Percentiles rank a stretch among this genome's conserved stretches.
These are phyloP conservation scores for Adansonia rubrostipa DNA, from an alignment of 441 rosid species.

Conservation along the genomic window DNA sequence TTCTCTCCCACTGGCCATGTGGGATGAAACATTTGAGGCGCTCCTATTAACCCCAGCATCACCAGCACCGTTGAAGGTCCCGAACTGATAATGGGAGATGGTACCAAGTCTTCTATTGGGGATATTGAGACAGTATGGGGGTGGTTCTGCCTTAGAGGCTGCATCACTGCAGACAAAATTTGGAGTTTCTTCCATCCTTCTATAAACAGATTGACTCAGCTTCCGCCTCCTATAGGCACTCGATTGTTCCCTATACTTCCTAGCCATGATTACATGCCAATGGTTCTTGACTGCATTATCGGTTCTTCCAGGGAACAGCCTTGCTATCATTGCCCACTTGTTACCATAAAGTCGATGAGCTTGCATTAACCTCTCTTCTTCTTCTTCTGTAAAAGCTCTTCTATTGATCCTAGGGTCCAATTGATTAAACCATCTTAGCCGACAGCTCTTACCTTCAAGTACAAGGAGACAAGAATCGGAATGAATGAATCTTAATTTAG, in stretches of 20 bases:
- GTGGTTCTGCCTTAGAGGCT: conserved; percentile 26
- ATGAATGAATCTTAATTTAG: background rate
- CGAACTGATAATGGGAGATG: conserved; percentile 42
- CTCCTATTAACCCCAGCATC: conserved; percentile 32
- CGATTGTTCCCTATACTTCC: conserved; percentile 79
- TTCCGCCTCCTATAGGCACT: conserved; percentile 69
- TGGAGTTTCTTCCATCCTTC: conserved; percentile 43
- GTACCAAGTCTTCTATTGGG: conserved; percentile 30
- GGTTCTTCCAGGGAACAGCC: conserved; percentile 86
- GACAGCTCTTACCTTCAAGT: conserved; percentile 74
- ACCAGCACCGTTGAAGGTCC: conserved; percentile 36
- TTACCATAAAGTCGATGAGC: conserved; percentile 84
- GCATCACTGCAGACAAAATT: conserved; percentile 35
- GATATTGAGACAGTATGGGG: conserved; percentile 31
- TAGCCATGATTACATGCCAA: conserved; percentile 91
- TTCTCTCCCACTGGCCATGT: conserved; percentile 32
- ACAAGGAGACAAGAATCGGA: background rate
- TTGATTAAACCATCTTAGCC: conserved; percentile 90
- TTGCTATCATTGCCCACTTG: conserved; percentile 94
- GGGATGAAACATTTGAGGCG: conserved; percentile 23
- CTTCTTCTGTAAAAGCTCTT: conserved; percentile 78
- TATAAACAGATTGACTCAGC: conserved; percentile 43
- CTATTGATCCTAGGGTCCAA: conserved; percentile 84
- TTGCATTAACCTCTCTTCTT: conserved; percentile 83
- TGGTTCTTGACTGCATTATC: conserved; percentile 92